Evolutionary conservation across 2,329 filamentous ascomycete genomes (phyloP), one percentile per base, ranked within the genome.

Genomic region (Arthrobotrys entomopaga): DNA sequence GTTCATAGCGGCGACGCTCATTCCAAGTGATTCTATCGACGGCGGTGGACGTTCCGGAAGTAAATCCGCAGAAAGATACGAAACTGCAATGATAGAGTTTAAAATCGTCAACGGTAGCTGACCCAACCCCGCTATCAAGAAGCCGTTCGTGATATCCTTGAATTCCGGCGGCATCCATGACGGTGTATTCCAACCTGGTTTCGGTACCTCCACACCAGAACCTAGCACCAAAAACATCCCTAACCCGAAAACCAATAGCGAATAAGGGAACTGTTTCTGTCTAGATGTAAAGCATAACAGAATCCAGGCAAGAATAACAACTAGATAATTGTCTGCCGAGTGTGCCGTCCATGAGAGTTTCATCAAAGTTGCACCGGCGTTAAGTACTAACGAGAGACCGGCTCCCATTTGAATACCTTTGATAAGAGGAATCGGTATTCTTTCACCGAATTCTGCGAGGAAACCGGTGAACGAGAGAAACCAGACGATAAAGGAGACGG

Each of bases 371-470:
- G 85, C 84, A 2, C 91, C 92, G 6, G 92, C 91, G 11, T 91
- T 90, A 67, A 96, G 86, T 63, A 93, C 87, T 15, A 98, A 86
- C 15, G 90, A 92, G 54, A 98, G 84, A 0, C 94, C 94, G 3
- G 94, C 94, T 42, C 94, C 94, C 54, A 97, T 88, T 82, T 98
- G 95, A 77, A 98, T 97, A 29, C 94, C 94, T 80, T 96, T 97
- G 61, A 98, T 89, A 0, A 98, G 90, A 0, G 93, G 91, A 13
- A 93, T 87, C 0, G 94, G 94, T 7, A 96, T 90, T 13, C 89
- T 84, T n/a, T 84, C 82, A 7, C 91, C 89, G 59, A 92, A 88
- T 85, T 88, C 90, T 67, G 85, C 85, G 34, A 97, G 84, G n/a
- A 95, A 82, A 0, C 94, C 92, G 0, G 92, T 96, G 3, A 89